Base-by-base conservation (phyloP, 2,329 filamentous ascomycete genomes). In the Plectosphaerella sp. region DNA sequence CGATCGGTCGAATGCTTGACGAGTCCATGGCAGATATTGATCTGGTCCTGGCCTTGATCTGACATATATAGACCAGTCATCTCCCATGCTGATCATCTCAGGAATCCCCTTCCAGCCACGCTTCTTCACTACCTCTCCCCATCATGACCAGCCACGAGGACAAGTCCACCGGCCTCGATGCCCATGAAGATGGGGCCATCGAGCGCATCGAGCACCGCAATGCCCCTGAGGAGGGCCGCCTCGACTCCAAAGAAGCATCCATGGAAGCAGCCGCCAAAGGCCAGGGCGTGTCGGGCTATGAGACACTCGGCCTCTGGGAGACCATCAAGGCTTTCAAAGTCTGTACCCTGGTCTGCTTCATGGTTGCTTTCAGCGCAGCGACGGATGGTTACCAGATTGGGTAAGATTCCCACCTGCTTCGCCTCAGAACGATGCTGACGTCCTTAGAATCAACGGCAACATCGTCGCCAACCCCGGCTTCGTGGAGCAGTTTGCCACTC, bases 401-500 rank as follows among this genome's bases (percentile, higher is more conserved):
- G 61, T 63, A 35, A 47, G 57, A 54, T 24, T 33, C 37, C 4
- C 14, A 15, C 37, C n/a, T 20, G 3, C 47, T 37, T 15, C 18
- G 18, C 5, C 22, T 36, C 33, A 65, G 61, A n/a, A 14, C 22
- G 1, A 20, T 25, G 43, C 22, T 47, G 28, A 47, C 45, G 11
- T 9, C 45, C 20, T 14, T 48, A 70, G 61, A 18, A 62, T 72
- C 11, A 71, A 70, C 45, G 64, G 62, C 9, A 64, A 67, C 43
- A 64, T 72, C 42, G 60, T 69, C 18, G 65, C 70, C 15, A 72
- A 72, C 53, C 61, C 65, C 43, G 70, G 67, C 5, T 72, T 72
- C 48, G 65, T 72, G 41, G 52, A 49, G 12, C 67, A 69, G 33
- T 66, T 72, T 52, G 61, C 63, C 1, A 60, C 61, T 0, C 60